Conservation (phyloP, 2,329 filamentous ascomycete species). For the Nemania bipapillata region DNA sequence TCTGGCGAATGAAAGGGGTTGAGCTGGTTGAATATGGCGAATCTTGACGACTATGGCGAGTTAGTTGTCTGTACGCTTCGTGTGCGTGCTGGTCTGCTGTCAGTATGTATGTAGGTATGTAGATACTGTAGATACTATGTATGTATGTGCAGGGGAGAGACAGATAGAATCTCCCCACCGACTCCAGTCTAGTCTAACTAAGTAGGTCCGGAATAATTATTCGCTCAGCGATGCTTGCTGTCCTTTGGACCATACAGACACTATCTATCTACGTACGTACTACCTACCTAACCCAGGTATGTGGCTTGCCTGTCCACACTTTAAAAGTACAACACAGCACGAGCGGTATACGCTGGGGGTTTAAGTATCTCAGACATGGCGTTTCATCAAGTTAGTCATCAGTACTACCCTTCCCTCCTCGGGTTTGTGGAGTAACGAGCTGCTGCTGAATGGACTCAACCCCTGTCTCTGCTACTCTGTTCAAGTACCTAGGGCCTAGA, state of each 20-base stretch:
- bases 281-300: conserved; percentile 19
- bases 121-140: no score
- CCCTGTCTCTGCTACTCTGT: conserved; percentile 5
- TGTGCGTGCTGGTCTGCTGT: conserved; percentile 4
- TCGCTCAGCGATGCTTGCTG: conserved; percentile 27
- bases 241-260: neutral
- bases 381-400: conserved; percentile 14
- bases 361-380: neutral
- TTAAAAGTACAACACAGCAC: no score
- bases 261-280: neutral
- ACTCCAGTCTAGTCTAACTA: neutral
- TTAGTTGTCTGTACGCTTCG: neutral
- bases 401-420: neutral
- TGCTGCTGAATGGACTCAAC: neutral
- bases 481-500: no score
- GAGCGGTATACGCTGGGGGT: no score
- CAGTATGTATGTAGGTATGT: no score
- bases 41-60: conserved; percentile 18
- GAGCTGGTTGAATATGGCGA: conserved; percentile 13
- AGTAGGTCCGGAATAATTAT: neutral
- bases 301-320: neutral
- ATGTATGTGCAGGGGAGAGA: no score
- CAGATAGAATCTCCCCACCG: neutral
- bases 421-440: conserved; percentile 12
- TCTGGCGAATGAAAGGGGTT: conserved; percentile 9